Evolutionary conservation across 345 rosid species (phyloP).

Genomic region (Chamaenerion angustifolium): DNA sequence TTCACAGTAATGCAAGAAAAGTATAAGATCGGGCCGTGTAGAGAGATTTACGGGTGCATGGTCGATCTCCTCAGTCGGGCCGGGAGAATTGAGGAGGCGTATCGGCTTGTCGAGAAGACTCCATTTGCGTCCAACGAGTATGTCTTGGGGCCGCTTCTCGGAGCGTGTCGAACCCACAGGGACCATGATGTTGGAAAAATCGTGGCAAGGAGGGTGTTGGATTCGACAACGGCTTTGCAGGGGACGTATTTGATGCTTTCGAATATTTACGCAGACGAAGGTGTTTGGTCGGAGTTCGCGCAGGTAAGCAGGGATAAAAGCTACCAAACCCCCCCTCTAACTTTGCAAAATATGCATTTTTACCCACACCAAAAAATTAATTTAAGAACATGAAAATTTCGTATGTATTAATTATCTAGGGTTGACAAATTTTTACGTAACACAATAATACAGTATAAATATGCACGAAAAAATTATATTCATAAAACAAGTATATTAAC

Average conservation of each 20-base stretch:
- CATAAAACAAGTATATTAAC: too few species aligned
- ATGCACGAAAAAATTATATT: too few species aligned
- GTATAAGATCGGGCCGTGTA: constrained; percentile 35
- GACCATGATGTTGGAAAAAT: constrained; percentile 39
- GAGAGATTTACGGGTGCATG: constrained; percentile 64
- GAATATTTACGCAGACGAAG: constrained; percentile 65
- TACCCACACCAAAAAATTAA: too few species aligned
- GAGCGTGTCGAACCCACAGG: constrained; percentile 65
- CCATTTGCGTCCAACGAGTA: constrained; percentile 65
- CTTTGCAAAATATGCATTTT: too few species aligned
- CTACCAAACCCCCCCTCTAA: too few species aligned
- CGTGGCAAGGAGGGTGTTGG: constrained; percentile 51
- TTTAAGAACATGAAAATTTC: too few species aligned
- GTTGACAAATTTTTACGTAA: too few species aligned
- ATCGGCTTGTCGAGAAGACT: constrained; percentile 51
- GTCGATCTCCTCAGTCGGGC: constrained; percentile 86
- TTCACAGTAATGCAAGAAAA: constrained; percentile 38
- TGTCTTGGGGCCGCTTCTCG: constrained; percentile 77
- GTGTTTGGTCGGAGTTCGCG: constrained; percentile 61
- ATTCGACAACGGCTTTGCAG: constrained; percentile 44
- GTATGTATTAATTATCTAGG: too few species aligned
- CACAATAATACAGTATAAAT: too few species aligned
- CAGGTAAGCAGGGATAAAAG: constrained; percentile 9
- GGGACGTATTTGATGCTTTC: constrained; percentile 65
- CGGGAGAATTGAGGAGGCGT: constrained; percentile 76